Base-by-base conservation (phyloP, 1,284 basidiomycete species). In the Cryptococcus jaspeensis region DNA sequence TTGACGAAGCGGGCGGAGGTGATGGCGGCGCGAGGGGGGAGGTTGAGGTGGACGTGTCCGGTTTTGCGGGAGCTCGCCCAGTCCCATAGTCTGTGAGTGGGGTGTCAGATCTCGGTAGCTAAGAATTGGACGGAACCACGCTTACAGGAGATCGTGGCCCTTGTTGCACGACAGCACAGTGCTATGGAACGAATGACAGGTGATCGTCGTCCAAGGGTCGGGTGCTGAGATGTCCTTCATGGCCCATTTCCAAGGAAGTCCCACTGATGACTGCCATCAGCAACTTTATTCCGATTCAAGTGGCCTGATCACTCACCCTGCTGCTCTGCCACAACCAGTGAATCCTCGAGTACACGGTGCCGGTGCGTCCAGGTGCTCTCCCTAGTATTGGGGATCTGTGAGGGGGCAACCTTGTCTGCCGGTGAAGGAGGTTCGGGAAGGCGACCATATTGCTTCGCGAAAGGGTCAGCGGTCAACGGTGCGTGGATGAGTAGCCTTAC, bases 231-330 rank as follows among this genome's bases (percentile, higher is more conserved):
- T 71, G 48, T 71, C 61, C 42, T 67, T 68, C 57, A 72, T 65
- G 2, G 36, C 25, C 69, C 69, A 72, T 45, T 67, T 62, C 70
- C 70, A 72, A 1, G 70, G 70, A 35, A 72, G 49, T 5, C 69
- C 70, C 6, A 67, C 70, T 68, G 41, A 12, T 25, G n/a, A 32
- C 5, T 3, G 25, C 15, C 47, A 50, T 39, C 18, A 43, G n/a
- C 40, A 36, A 25, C 16, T 37, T 23, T 32, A 22, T 50, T 39
- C 44, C 23, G 22, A n/a, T 37, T 28, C 7, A 25, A n/a, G n/a
- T 15, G 18, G 49, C 2, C 37, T 12, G 12, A 47, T 8, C 1
- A 57, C 69, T 56, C 47, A 69, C 70, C 59, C 52, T 72, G 70
- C 52, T 71, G 69, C 51, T 71, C 70, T 4, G 69, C 64, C 9